These are phyloP conservation scores for Datura wrightii DNA, from an alignment of 257 asterid species.

Conservation along the genomic window DNA sequence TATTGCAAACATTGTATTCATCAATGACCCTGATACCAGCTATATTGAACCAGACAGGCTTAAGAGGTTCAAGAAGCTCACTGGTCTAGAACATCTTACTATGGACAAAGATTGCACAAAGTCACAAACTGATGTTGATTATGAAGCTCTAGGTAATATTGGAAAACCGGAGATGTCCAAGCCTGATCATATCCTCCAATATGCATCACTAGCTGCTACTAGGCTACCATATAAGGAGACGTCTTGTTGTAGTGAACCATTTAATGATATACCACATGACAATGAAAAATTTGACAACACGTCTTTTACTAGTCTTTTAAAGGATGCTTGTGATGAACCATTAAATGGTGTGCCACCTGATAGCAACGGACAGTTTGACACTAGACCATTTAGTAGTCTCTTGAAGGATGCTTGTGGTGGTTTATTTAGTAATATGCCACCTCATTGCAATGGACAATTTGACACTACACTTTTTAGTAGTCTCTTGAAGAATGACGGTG, in stretches of 20 bases:
- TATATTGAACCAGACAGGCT: constrained; percentile 47
- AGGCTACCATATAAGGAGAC: neutral
- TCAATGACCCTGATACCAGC: constrained; percentile 50
- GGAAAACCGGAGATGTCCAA: constrained; percentile 26
- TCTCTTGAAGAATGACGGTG: constrained; percentile 16
- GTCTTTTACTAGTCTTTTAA: constrained; percentile 17
- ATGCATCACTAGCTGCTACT: constrained; percentile 4
- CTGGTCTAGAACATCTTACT: constrained; percentile 51
- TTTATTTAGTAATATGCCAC: constrained; percentile 16
- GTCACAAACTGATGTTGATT: constrained; percentile 34
- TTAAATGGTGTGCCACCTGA: constrained; percentile 23
- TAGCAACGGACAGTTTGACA: constrained; percentile 19
- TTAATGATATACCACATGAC: neutral
- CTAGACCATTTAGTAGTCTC: constrained; percentile 27
- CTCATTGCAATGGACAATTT: constrained; percentile 24
- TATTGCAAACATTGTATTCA: constrained; percentile 53
- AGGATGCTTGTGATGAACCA: constrained; percentile 31
- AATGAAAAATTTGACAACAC: neutral
- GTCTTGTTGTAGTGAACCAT: constrained; percentile 24
- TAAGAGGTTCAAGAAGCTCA: constrained; percentile 61
- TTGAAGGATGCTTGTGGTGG: constrained; percentile 29
- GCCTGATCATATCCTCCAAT: constrained; percentile 32
- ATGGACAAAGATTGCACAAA: constrained; percentile 45
- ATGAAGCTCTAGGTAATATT: constrained; percentile 31
- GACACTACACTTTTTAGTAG: constrained; percentile 16